Evolutionary conservation across 148 eudicot species (phyloP).

Genomic region (Rhododendron williamsianum): DNA sequence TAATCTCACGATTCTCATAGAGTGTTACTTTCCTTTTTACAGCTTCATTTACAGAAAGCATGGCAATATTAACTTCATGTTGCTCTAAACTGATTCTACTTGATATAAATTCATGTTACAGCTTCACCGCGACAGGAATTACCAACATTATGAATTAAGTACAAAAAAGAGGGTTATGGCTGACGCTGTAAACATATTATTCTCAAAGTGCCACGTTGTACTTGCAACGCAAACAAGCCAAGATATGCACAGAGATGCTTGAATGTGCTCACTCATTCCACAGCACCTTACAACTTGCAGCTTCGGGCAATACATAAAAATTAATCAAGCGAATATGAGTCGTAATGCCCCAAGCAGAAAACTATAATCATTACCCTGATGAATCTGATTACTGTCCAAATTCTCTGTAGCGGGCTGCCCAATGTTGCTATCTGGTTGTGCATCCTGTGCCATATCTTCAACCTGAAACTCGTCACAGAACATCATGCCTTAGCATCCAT

Average conservation of each 20-base stretch:
- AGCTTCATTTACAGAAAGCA: neutral
- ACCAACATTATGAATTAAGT: neutral
- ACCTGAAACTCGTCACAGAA: conserved; percentile 16
- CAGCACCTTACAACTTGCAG: neutral
- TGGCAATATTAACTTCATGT: neutral
- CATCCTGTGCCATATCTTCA: conserved; percentile 4
- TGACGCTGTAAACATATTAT: neutral
- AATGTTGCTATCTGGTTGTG: conserved; percentile 5
- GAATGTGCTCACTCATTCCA: neutral
- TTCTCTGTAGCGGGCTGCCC: conserved; percentile 6
- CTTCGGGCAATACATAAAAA: neutral
- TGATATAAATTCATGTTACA: neutral
- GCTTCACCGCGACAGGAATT: neutral
- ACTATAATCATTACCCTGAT: conserved; percentile 10
- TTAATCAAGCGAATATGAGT: neutral
- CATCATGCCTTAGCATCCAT: neutral
- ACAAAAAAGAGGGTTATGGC: neutral
- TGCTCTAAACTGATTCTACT: neutral
- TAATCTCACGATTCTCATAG: neutral
- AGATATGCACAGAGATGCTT: neutral
- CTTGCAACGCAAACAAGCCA: neutral
- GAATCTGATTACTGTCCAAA: conserved; percentile 8
- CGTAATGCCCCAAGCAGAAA: neutral
- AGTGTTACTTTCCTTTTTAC: neutral
- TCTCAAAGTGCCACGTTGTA: neutral